Percentiles rank a stretch among this genome's conserved stretches.
These are phyloP conservation scores for Rhodotorula toruloides DNA, from an alignment of 768 basidiomycete species.

Conservation along the genomic window DNA sequence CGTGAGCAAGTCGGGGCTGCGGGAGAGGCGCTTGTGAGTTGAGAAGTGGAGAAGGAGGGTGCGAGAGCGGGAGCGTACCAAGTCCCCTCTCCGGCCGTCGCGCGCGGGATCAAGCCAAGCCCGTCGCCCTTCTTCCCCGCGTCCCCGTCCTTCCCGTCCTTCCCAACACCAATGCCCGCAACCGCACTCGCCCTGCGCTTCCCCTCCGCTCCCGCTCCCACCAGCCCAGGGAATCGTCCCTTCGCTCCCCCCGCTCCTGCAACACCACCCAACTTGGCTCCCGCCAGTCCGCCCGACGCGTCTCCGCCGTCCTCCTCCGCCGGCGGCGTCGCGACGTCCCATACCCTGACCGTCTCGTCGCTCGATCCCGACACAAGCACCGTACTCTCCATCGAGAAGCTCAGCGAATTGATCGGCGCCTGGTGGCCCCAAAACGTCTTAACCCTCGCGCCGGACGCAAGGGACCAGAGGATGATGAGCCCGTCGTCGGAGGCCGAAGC, in stretches of 20 bases:
- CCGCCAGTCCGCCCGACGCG: background rate
- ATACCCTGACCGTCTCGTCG: constrained; percentile 96
- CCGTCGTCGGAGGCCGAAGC: constrained; percentile 89
- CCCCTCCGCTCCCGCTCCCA: background rate
- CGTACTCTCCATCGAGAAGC: constrained; percentile 86
- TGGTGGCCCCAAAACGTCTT: constrained; percentile 96
- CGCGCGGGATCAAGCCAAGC: constrained; percentile 5
- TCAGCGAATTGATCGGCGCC: constrained; percentile 78
- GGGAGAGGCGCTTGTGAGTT: background rate
- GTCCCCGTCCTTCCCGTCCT: constrained; percentile 17
- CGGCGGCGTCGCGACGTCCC: constrained; percentile 63
- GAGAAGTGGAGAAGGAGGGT: background rate
- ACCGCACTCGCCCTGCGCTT: background rate
- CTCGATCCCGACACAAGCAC: constrained; percentile 84
- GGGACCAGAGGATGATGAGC: constrained; percentile 92
- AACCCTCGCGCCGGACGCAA: constrained; percentile 85
- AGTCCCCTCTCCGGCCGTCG: background rate
- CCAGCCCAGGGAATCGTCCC: too few relatives aligned
- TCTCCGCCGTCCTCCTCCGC: constrained; percentile 42
- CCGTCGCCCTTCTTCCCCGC: background rate
- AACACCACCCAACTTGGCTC: background rate
- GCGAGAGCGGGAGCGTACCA: constrained; percentile 7
- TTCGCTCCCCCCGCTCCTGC: constrained; percentile 15
- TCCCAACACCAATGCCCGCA: too few relatives aligned
- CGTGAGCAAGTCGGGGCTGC: constrained; percentile 73